Conservation (phyloP, 148 eudicot genomes). For the Amaranthus hypochondriacus region DNA sequence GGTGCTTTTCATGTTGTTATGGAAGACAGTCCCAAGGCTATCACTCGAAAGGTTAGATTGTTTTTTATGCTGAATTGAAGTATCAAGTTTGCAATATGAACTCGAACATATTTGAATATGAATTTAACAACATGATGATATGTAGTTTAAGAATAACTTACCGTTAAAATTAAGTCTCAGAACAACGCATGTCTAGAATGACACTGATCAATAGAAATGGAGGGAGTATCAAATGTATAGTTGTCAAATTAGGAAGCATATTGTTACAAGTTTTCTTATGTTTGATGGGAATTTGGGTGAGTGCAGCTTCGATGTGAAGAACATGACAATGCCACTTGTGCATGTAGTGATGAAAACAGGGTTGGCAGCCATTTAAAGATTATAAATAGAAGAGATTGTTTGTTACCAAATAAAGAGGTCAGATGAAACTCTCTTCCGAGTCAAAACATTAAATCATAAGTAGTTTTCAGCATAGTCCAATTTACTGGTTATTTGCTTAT, state of each 20-base stretch:
- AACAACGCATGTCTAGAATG: too few relatives aligned
- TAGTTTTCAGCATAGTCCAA: background rate
- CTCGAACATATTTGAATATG: too few relatives aligned
- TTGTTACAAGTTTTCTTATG: background rate
- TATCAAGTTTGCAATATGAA: too few relatives aligned
- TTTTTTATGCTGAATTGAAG: background rate
- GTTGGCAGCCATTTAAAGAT: slow-evolving; percentile 11
- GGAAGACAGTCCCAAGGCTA: slow-evolving; percentile 38
- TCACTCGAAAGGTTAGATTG: slow-evolving; percentile 28
- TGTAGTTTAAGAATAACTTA: too few relatives aligned
- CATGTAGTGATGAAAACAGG: slow-evolving; percentile 20
- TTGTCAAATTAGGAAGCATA: too few relatives aligned
- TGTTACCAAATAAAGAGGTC: slow-evolving; percentile 35
- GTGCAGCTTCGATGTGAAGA: slow-evolving; percentile 29
- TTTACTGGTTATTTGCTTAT: background rate
- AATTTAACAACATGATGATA: too few relatives aligned
- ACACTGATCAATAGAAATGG: too few relatives aligned
- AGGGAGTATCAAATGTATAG: too few relatives aligned
- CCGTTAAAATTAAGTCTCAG: too few relatives aligned
- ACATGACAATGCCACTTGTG: slow-evolving; percentile 21
- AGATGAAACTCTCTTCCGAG: background rate
- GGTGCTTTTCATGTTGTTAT: slow-evolving; percentile 53
- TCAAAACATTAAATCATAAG: background rate
- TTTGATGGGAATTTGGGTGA: slow-evolving; percentile 1
- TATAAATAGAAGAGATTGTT: slow-evolving; percentile 34